Conservation (phyloP, 2,329 filamentous ascomycete genomes). For the Fusarium miscanthi region DNA sequence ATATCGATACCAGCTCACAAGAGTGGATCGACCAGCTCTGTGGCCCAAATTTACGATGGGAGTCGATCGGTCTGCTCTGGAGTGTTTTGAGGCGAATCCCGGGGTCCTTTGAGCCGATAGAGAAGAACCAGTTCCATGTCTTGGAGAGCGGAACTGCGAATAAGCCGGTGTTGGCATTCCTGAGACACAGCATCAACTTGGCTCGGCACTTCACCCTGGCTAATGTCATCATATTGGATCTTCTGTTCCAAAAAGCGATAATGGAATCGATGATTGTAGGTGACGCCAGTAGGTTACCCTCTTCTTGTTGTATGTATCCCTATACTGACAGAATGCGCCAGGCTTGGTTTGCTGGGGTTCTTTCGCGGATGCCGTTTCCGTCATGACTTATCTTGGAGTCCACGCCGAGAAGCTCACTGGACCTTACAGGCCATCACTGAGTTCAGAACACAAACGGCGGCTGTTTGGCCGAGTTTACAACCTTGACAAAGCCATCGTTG, state of each 20-base stretch:
- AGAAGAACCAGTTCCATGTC: neutral
- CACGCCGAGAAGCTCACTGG: neutral
- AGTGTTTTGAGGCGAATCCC: slow-evolving; percentile 7
- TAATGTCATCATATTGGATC: slow-evolving; percentile 3
- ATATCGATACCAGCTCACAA: neutral
- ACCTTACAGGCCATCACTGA: neutral
- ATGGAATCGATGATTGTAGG: slow-evolving; percentile 8
- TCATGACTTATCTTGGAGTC: slow-evolving; percentile 12
- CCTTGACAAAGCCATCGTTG: neutral
- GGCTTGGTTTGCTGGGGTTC: slow-evolving; percentile 6
- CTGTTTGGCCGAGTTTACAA: neutral
- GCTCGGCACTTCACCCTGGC: neutral
- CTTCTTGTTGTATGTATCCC: too few relatives aligned
- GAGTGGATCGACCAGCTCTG: slow-evolving; percentile 11
- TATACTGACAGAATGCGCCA: neutral
- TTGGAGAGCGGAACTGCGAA: neutral
- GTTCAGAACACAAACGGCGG: neutral
- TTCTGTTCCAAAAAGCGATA: neutral
- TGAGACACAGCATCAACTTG: neutral
- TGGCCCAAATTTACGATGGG: slow-evolving; percentile 1
- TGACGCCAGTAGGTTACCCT: neutral
- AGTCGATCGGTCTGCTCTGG: neutral
- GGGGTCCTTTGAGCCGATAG: neutral
- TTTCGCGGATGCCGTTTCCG: neutral
- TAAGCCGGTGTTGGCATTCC: neutral